Evolutionary conservation across 73 alveolate genomes (phyloP), one percentile per base, ranked within the genome.

Genomic region (Urostyla sp.): DNA sequence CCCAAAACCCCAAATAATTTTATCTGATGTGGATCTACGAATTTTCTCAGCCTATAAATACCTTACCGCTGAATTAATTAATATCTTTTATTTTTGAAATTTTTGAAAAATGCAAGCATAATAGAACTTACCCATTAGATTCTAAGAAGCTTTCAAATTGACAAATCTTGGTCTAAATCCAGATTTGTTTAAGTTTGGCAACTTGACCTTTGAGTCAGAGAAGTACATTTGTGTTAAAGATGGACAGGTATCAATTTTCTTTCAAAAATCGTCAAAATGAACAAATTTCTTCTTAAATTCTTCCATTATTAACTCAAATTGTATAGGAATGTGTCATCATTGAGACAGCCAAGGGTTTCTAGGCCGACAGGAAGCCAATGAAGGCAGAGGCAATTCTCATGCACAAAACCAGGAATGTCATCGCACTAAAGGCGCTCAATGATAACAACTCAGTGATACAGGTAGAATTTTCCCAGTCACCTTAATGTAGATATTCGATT

Each of bases 321-420:
- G n/a, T 59, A 26, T 43, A 84, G 90, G 90, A 89, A 57, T 59
- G 82, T 28, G 89, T 83, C 54, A 82, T 88, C 72, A 52, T 91
- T 51, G 94, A 91, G 80, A 45, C 91, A 60, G 76, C 79, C 58
- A 76, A 87, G 55, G 78, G 82, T 31, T 85, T 66, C 90, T 43
- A 75, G n/a, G 87, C 72, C 43, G 84, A 93, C 36, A 92, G 99
- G 73, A 94, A 94, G 91, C 95, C 98, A 79, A 94, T 92, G 89
- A 97, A 90, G 90, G 99, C 99, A 44, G 99, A 97, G 31, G 95
- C 95, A 16, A 97, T 95, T 26, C 76, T 97, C 85, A 96, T 95
- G 98, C 98, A 97, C 87, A 98, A 98, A 32, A 53, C 92, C 50
- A 78, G 89, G 80, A 93, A 94, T 84, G 90, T 97, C 80, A 96